Base-by-base conservation (phyloP, 2,329 filamentous ascomycete species). In the Aureobasidium zeae region DNA sequence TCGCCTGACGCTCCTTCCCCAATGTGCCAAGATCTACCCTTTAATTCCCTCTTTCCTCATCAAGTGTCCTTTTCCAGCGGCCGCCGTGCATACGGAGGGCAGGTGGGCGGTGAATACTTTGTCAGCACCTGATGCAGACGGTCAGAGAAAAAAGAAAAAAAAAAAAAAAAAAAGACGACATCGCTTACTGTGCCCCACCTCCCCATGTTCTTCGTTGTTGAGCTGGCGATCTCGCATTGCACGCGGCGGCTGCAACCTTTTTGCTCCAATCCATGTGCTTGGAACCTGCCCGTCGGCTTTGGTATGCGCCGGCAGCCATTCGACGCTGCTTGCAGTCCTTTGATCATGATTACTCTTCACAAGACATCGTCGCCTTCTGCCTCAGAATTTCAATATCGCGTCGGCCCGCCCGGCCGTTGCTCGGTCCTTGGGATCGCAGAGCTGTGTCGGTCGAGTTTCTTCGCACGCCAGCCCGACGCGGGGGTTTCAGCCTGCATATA, bases 401-500 rank as follows among this genome's bases (percentile, higher is more conserved):
- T 31, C 13, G 24, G 8, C n/a, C 37, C 28, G 10, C 13, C 28
- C 24, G 37, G 25, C 32, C n/a, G 28, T 24, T 25, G 24, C 15
- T 41, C 37, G 37, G 37, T 41, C 26, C 13, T 24, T 41, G 37
- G 17, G 19, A 41, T 12, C 28, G n/a, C n/a, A n/a, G n/a, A 21
- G 29, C 19, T 30, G 8, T 13, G 37, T 24, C 29, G 15, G 28
- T 32, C 13, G 28, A 28, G 3, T 16, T 41, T 41, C 32, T 10
- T 17, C 13, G 10, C 36, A 39, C 30, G 36, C 26, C 37, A 41
- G 37, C 19, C 37, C 26, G 32, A 28, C 37, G 37, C 28, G 20
- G 37, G 20, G 37, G 37, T 41, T 41, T 41, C 37, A 41, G 37
- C 24, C 37, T 32, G 37, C 28, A 28, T 21, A 30, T 28, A 26